Conservation (phyloP, 2,329 filamentous ascomycete species). For the Aspergillus persii region DNA sequence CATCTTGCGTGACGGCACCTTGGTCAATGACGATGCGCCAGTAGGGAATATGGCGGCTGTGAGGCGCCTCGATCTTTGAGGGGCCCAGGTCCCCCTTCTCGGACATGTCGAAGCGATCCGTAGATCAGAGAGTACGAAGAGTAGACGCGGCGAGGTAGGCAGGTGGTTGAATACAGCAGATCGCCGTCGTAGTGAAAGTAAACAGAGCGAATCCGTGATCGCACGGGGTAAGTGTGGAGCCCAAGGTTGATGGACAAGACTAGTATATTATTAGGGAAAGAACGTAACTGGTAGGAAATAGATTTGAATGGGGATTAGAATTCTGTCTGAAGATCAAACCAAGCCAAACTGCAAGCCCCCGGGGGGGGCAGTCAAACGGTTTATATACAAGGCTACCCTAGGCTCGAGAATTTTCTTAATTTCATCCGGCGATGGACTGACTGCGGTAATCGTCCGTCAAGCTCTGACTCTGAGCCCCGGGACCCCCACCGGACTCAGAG, state of each 20-base stretch:
- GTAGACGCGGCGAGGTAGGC: no score
- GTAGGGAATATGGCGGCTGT: constrained; percentile 32
- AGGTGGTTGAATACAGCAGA: neutral
- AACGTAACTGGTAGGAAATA: neutral
- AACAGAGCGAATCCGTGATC: neutral
- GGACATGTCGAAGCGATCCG: constrained; percentile 24
- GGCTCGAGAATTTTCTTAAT: neutral
- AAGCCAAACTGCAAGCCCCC: neutral
- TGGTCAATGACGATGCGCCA: constrained; percentile 34
- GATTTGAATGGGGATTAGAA: neutral
- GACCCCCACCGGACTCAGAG: constrained; percentile 4
- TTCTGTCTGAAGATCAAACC: neutral
- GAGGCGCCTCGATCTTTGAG: constrained; percentile 29
- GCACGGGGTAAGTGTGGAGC: neutral
- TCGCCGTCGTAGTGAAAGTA: neutral
- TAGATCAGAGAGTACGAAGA: neutral
- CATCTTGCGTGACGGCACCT: constrained; percentile 35
- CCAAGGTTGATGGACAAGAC: neutral
- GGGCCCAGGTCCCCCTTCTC: constrained; percentile 18
- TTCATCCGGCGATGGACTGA: neutral
- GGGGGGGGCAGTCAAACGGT: neutral
- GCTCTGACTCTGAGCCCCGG: constrained; percentile 6
- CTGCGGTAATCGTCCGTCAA: neutral
- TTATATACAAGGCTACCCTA: neutral
- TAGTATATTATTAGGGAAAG: neutral